Conservation (phyloP, 2,329 filamentous ascomycete genomes). For the Fusarium pininemorale region DNA sequence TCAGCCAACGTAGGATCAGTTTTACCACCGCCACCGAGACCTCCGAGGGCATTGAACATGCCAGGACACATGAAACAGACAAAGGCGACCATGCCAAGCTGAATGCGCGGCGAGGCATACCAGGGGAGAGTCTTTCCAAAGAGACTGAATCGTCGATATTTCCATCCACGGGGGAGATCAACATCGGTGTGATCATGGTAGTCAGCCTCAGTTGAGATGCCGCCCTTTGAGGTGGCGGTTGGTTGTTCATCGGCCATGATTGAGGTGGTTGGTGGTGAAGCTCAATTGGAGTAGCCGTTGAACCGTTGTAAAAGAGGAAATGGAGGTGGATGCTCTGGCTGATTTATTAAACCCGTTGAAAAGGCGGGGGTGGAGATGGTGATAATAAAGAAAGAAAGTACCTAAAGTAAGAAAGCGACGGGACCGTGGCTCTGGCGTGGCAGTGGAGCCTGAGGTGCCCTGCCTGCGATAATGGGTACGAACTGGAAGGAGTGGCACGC, state of each 20-base stretch:
- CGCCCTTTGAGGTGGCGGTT: slow-evolving; percentile 3
- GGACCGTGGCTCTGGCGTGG: neutral
- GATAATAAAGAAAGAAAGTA: neutral
- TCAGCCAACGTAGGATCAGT: slow-evolving; percentile 58
- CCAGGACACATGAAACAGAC: slow-evolving; percentile 71
- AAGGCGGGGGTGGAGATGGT: slow-evolving; percentile 6
- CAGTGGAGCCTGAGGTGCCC: neutral
- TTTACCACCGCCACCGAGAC: slow-evolving; percentile 67
- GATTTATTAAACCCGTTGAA: slow-evolving; percentile 24
- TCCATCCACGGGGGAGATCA: slow-evolving; percentile 35
- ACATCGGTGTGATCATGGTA: slow-evolving; percentile 7
- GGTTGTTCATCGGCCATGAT: slow-evolving; percentile 20
- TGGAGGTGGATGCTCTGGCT: slow-evolving; percentile 1
- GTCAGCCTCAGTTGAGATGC: slow-evolving; percentile 17
- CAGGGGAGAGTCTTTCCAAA: slow-evolving; percentile 51
- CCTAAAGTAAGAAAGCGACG: neutral
- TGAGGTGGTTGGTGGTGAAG: neutral
- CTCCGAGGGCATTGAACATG: slow-evolving; percentile 75
- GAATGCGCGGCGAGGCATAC: slow-evolving; percentile 77
- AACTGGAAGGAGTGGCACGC: slow-evolving; percentile 1
- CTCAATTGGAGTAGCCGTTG: neutral
- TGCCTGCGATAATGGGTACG: neutral
- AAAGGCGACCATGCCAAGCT: slow-evolving; percentile 72
- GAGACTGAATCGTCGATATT: slow-evolving; percentile 31
- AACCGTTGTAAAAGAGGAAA: neutral